Conservation (phyloP, 2,329 filamentous ascomycete genomes). For the Juglanconis sp. region DNA sequence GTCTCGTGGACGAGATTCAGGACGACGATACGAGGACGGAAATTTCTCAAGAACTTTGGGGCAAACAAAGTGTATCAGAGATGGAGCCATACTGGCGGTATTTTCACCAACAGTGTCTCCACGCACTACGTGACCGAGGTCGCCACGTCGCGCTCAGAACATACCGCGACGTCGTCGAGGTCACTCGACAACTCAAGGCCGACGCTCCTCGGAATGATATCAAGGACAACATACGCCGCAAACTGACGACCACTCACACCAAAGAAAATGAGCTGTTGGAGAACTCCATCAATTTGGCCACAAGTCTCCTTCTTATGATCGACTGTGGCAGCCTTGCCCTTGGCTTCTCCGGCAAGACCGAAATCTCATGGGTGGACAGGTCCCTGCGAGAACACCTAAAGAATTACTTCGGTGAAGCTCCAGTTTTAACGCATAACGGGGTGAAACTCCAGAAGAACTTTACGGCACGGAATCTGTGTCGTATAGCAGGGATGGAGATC, state of each 20-base stretch:
- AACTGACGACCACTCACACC: background rate
- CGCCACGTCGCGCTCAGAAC: background rate
- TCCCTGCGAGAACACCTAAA: background rate
- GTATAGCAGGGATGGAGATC: conserved; percentile 34
- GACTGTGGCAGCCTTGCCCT: background rate
- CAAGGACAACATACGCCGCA: background rate
- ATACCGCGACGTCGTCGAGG: conserved; percentile 1
- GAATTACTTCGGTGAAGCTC: background rate
- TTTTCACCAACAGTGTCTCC: background rate
- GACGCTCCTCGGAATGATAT: background rate
- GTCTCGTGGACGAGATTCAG: background rate
- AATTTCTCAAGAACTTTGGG: background rate
- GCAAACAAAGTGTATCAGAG: background rate
- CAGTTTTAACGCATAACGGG: background rate
- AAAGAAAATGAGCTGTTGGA: conserved; percentile 5
- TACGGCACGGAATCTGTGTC: conserved; percentile 23
- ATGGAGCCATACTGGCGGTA: conserved; percentile 1
- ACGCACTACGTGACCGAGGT: conserved; percentile 1
- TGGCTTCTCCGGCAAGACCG: conserved; percentile 1
- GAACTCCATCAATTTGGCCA: background rate
- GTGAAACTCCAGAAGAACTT: conserved; percentile 23
- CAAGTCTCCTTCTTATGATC: background rate
- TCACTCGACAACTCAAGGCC: conserved; percentile 1
- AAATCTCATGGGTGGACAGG: background rate
- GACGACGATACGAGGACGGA: background rate